A percentile compares a stretch with the other conserved stretches of the same genome.
Conservation (phyloP, 805 yeast species). For the Diddensiella santjacobensis region DNA sequence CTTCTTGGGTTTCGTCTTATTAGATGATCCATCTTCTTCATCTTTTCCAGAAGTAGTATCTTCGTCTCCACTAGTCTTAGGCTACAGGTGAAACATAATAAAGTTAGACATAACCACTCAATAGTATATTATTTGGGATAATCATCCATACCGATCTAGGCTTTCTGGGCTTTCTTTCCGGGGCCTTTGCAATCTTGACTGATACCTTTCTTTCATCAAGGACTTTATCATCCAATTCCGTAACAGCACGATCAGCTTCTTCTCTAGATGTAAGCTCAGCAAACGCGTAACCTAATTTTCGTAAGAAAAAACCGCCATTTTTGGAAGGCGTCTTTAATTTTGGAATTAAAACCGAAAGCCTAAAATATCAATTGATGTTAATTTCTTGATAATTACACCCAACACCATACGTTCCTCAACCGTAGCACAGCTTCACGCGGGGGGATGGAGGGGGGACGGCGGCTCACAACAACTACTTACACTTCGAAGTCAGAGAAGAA, state of each 20-base stretch:
- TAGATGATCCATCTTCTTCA: not conserved
- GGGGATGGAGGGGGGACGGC: slow-evolving; percentile 1
- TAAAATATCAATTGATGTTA: too few relatives aligned
- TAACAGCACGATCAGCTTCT: slow-evolving; percentile 41
- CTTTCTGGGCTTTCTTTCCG: slow-evolving; percentile 20
- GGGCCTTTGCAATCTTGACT: slow-evolving; percentile 37
- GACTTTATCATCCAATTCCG: slow-evolving; percentile 36
- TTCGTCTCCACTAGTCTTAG: not conserved
- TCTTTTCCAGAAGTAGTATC: not conserved
- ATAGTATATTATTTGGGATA: not conserved
- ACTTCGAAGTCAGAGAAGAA: slow-evolving; percentile 44
- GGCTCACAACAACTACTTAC: slow-evolving; percentile 34
- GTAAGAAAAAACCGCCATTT: slow-evolving; percentile 15
- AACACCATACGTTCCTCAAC: not conserved
- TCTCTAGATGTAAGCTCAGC: slow-evolving; percentile 41
- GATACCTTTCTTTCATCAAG: slow-evolving; percentile 23
- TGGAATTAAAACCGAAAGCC: slow-evolving; percentile 21
- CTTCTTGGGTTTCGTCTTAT: slow-evolving; percentile 1
- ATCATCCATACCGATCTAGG: not conserved
- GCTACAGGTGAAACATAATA: not conserved
- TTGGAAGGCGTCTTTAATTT: slow-evolving; percentile 34
- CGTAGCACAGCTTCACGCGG: too few relatives aligned
- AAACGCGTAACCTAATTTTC: slow-evolving; percentile 52
- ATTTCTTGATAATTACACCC: not conserved
- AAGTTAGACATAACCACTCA: not conserved